Conservation (phyloP, 768 basidiomycete genomes). For the Xerocomellus chrysenteron region DNA sequence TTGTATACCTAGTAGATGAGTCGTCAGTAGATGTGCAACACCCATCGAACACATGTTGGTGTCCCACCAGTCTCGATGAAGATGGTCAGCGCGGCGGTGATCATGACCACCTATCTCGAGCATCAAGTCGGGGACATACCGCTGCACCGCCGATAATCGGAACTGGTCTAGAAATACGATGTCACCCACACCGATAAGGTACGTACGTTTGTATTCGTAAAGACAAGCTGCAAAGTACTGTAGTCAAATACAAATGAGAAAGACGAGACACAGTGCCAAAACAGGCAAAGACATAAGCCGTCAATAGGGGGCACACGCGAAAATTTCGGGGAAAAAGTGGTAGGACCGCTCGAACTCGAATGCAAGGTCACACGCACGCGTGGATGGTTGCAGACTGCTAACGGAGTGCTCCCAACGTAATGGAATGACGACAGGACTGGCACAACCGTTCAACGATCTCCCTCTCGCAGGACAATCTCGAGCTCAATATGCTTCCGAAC, state of each 20-base stretch:
- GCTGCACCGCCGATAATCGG: constrained; percentile 47
- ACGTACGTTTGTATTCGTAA: constrained; percentile 42
- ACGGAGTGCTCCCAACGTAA: constrained; percentile 35
- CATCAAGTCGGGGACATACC: constrained; percentile 49
- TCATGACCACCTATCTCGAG: constrained; percentile 44
- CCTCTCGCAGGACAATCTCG: constrained; percentile 37
- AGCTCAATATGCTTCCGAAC: constrained; percentile 45
- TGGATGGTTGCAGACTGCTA: background rate
- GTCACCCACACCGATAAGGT: background rate
- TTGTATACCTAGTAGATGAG: constrained; percentile 40
- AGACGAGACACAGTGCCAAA: background rate
- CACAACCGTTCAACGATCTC: constrained; percentile 39
- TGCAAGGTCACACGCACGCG: constrained; percentile 36
- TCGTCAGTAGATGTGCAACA: background rate
- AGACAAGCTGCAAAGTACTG: constrained; percentile 54
- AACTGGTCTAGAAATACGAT: constrained; percentile 42
- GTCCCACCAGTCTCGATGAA: constrained; percentile 52
- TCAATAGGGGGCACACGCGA: too few species aligned
- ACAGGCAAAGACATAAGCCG: too few species aligned
- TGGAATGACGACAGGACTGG: constrained; percentile 29
- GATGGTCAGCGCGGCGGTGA: constrained; percentile 12
- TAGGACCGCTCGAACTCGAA: too few species aligned
- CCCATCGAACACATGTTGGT: background rate
- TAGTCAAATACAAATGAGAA: background rate
- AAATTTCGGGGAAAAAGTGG: too few species aligned